Percentiles rank a stretch among this genome's conserved stretches.
phyloP scores from a whole-genome alignment of 441 rosid species.

The Arabidopsis lyrata region DNA sequence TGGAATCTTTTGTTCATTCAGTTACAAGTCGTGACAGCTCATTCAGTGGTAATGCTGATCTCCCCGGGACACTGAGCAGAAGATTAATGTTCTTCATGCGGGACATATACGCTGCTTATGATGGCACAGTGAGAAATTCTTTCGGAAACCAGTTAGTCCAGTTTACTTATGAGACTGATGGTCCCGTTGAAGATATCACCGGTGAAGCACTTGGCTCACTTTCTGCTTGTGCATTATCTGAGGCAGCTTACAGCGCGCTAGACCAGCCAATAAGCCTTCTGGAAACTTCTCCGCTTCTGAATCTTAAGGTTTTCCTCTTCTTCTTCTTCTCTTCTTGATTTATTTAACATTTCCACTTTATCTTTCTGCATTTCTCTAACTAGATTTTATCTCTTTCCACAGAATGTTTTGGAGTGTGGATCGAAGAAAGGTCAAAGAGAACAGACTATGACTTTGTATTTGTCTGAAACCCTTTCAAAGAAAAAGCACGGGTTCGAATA shows the following conservation, averaged over 20 bases:
- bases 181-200: slow-evolving; percentile 41
- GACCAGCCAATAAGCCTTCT: slow-evolving; percentile 96
- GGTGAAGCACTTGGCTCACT: slow-evolving; percentile 88
- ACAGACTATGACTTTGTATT: slow-evolving; percentile 72
- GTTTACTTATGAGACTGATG: slow-evolving; percentile 63
- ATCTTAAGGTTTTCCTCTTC: slow-evolving; percentile 79
- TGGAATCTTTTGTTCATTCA: slow-evolving; percentile 89
- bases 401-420: slow-evolving; percentile 96
- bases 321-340: slow-evolving; percentile 17
- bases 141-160: slow-evolving; percentile 87
- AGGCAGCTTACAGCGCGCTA: slow-evolving; percentile 97
- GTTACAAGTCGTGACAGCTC: slow-evolving; percentile 87
- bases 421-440: slow-evolving; percentile 62
- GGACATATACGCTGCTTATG: slow-evolving; percentile 77
- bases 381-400: slow-evolving; percentile 12
- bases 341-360: neutral
- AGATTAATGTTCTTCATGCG: slow-evolving; percentile 96
- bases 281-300: slow-evolving; percentile 90
- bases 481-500: slow-evolving; percentile 88
- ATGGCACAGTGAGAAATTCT: slow-evolving; percentile 89
- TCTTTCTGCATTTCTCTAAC: slow-evolving; percentile 7
- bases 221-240: slow-evolving; percentile 90
- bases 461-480: slow-evolving; percentile 80
- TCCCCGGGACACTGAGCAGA: slow-evolving; percentile 89
- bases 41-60: slow-evolving; percentile 95